Conservation (phyloP, 2,329 filamentous ascomycete species). For the Diaporthe ampelina region DNA sequence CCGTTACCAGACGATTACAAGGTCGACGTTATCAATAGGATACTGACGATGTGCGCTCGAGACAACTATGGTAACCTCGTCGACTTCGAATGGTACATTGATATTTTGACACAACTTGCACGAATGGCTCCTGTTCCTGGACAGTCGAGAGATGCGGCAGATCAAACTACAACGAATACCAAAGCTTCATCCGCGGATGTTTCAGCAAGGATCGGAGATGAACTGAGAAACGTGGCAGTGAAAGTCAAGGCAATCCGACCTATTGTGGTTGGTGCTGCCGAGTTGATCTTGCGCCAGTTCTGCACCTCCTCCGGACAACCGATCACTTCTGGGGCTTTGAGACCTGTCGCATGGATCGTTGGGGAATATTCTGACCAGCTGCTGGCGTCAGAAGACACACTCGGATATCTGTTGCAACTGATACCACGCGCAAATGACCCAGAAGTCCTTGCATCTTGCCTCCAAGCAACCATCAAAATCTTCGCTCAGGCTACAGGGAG, state of each 20-base stretch:
- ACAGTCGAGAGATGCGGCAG: constrained; percentile 54
- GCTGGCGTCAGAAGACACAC: constrained; percentile 76
- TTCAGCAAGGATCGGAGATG: constrained; percentile 82
- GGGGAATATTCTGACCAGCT: constrained; percentile 89
- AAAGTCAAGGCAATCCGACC: constrained; percentile 87
- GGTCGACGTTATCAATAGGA: constrained; percentile 83
- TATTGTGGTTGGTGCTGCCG: constrained; percentile 86
- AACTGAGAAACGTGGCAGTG: constrained; percentile 91
- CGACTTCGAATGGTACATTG: constrained; percentile 98
- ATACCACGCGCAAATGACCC: constrained; percentile 70
- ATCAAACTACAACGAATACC: constrained; percentile 48
- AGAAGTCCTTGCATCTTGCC: constrained; percentile 79
- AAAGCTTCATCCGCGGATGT: constrained; percentile 60
- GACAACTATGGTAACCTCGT: constrained; percentile 88
- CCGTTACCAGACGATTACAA: constrained; percentile 89
- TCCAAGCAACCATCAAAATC: constrained; percentile 90
- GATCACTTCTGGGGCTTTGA: constrained; percentile 76
- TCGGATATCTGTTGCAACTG: constrained; percentile 81
- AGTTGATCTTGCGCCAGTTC: constrained; percentile 77
- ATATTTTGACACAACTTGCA: constrained; percentile 88
- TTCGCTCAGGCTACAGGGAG: constrained; percentile 80
- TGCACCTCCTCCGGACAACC: constrained; percentile 67
- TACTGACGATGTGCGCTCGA: constrained; percentile 89
- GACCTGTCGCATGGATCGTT: constrained; percentile 85
- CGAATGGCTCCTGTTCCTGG: constrained; percentile 73